phyloP scores from a whole-genome alignment of 768 basidiomycete species.

The Mycena polygramma region DNA sequence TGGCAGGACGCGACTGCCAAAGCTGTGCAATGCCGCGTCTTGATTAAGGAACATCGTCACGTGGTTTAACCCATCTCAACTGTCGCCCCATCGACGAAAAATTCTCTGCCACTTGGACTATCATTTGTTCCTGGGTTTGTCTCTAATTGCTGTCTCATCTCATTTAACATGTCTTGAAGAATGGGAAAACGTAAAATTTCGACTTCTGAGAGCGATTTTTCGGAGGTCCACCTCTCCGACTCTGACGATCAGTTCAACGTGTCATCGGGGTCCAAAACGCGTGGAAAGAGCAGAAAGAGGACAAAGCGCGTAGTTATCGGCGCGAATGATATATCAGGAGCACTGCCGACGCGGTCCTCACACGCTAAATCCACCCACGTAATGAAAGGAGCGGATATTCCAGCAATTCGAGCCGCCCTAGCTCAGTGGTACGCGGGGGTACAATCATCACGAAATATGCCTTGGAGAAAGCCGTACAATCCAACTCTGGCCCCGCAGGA shows the following conservation, averaged over 20 bases:
- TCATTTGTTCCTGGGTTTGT: conserved; percentile 14
- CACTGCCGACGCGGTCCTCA: conserved; percentile 27
- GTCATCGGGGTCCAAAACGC: conserved; percentile 23
- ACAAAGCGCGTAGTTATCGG: conserved; percentile 25
- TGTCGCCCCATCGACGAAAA: background rate
- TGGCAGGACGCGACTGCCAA: conserved; percentile 2
- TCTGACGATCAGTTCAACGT: conserved; percentile 29
- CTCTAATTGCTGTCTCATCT: background rate
- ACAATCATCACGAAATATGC: conserved; percentile 83
- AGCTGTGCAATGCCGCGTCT: conserved; percentile 12
- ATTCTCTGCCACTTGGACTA: conserved; percentile 16
- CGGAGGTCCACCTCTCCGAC: conserved; percentile 27
- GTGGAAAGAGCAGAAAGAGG: conserved; percentile 31
- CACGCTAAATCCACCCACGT: conserved; percentile 66
- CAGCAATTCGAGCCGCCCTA: conserved; percentile 63
- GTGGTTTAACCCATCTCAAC: background rate
- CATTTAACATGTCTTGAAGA: conserved; percentile 2
- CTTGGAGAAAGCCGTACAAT: conserved; percentile 87
- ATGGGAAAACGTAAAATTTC: conserved; percentile 36
- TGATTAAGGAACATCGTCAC: conserved; percentile 29
- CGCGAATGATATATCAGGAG: conserved; percentile 28
- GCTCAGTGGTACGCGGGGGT: conserved; percentile 80
- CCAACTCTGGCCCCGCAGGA: conserved; percentile 64
- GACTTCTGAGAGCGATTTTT: conserved; percentile 2
- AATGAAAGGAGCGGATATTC: conserved; percentile 51